phyloP scores from a whole-genome alignment of 495 filamentous ascomycete species.

The Penicillium steckii region DNA sequence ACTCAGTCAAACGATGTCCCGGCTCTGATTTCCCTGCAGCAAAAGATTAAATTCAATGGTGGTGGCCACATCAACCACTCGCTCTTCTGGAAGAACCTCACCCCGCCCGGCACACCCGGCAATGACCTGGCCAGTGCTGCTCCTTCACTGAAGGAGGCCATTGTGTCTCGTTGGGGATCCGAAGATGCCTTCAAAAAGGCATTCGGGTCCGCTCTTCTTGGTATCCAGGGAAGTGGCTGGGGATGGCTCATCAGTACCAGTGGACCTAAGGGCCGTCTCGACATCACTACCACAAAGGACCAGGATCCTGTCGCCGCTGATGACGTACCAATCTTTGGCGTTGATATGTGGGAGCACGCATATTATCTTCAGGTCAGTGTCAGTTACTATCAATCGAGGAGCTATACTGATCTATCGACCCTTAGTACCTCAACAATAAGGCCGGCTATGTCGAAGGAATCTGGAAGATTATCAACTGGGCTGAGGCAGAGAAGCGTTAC shows the following conservation, averaged over 20 bases:
- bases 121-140: conserved; percentile 62
- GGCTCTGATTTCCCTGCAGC: conserved; percentile 70
- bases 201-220: conserved; percentile 70
- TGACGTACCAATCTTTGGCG: conserved; percentile 76
- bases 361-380: conserved; percentile 58
- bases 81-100: conserved; percentile 89
- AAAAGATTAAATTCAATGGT: conserved; percentile 92
- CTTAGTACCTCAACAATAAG: conserved; percentile 93
- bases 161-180: conserved; percentile 70
- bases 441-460: conserved; percentile 90
- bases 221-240: conserved; percentile 92
- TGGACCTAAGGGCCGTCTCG: conserved; percentile 59
- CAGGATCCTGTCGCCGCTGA: conserved; percentile 84
- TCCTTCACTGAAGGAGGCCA: conserved; percentile 54
- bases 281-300: conserved; percentile 75
- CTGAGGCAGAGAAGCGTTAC: conserved; percentile 80
- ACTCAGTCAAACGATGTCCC: conserved; percentile 44
- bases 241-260: conserved; percentile 82
- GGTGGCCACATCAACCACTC: conserved; percentile 92
- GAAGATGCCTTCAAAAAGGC: conserved; percentile 65
- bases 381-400: background rate
- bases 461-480: conserved; percentile 98
- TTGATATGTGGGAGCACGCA: conserved; percentile 97
- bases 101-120: conserved; percentile 59
- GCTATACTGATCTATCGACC: background rate